A percentile compares a stretch with the other conserved stretches of the same genome.
These are phyloP conservation scores for Xylaria scruposa DNA, from an alignment of 495 filamentous ascomycete genomes.

Conservation along the genomic window DNA sequence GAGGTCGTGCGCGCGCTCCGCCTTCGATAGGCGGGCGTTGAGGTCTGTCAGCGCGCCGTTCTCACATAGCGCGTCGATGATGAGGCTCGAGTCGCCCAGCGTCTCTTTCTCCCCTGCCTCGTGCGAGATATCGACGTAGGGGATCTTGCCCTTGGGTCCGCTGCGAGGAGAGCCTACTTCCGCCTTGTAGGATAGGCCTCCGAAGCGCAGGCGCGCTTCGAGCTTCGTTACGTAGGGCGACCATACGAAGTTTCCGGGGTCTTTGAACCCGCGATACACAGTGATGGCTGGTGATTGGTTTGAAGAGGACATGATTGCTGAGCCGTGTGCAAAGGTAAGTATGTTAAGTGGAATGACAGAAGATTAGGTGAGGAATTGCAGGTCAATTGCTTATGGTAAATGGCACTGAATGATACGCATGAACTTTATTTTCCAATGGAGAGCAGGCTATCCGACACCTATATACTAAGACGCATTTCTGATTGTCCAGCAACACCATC, in stretches of 20 bases:
- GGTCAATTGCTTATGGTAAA: too few relatives aligned
- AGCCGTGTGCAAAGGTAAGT: too few relatives aligned
- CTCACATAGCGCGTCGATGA: slow-evolving; percentile 52
- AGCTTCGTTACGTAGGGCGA: slow-evolving; percentile 72
- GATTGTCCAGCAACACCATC: background rate
- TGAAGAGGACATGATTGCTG: slow-evolving; percentile 27
- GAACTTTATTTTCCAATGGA: background rate
- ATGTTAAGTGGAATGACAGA: too few relatives aligned
- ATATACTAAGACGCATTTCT: background rate
- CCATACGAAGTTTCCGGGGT: slow-evolving; percentile 55
- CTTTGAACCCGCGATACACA: slow-evolving; percentile 61
- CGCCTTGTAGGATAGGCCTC: slow-evolving; percentile 51
- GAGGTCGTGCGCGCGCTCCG: slow-evolving; percentile 54
- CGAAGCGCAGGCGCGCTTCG: slow-evolving; percentile 66
- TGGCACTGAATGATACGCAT: background rate
- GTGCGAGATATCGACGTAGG: slow-evolving; percentile 54
- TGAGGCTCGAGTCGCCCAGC: slow-evolving; percentile 61
- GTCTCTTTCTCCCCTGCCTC: slow-evolving; percentile 4
- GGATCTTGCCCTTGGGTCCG: slow-evolving; percentile 66
- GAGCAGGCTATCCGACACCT: background rate
- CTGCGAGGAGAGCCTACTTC: slow-evolving; percentile 49
- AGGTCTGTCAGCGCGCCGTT: slow-evolving; percentile 54
- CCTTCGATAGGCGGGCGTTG: slow-evolving; percentile 47
- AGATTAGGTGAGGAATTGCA: too few relatives aligned
- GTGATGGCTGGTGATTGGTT: slow-evolving; percentile 40